Conservation (phyloP, 176 grass and related monocot species). For the Carex pumila region DNA sequence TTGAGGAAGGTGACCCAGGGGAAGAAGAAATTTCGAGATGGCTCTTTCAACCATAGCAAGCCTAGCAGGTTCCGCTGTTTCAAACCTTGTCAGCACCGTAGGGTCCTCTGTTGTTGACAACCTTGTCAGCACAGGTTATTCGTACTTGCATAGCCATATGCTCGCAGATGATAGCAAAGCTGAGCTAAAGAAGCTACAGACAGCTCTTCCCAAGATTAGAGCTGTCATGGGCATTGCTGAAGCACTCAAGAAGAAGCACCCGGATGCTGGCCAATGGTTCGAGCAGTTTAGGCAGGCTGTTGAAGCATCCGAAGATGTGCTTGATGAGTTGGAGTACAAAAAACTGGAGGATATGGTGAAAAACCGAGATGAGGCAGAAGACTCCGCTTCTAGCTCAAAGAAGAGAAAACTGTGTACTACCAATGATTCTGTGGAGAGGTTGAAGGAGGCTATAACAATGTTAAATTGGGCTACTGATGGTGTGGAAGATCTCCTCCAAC, state of each 20-base stretch:
- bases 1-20: background rate
- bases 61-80: background rate
- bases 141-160: too few species aligned
- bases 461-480: background rate
- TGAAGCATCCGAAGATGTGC: conserved; percentile 20
- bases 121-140: too few species aligned
- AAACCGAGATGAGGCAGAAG: background rate
- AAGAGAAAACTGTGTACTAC: background rate
- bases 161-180: background rate
- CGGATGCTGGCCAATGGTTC: background rate
- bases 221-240: background rate
- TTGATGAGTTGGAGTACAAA: background rate
- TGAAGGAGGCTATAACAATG: background rate
- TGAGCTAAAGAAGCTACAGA: background rate
- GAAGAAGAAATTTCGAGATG: too few species aligned
- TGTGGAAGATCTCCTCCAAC: background rate
- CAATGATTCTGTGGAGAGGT: background rate
- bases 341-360: background rate
- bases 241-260: background rate
- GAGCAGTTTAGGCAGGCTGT: background rate
- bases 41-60: background rate
- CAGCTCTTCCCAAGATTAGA: background rate
- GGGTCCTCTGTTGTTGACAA: background rate
- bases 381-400: background rate
- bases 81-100: background rate